Base-by-base conservation (phyloP, 345 rosid species). In the Rhodamnia argentea region DNA sequence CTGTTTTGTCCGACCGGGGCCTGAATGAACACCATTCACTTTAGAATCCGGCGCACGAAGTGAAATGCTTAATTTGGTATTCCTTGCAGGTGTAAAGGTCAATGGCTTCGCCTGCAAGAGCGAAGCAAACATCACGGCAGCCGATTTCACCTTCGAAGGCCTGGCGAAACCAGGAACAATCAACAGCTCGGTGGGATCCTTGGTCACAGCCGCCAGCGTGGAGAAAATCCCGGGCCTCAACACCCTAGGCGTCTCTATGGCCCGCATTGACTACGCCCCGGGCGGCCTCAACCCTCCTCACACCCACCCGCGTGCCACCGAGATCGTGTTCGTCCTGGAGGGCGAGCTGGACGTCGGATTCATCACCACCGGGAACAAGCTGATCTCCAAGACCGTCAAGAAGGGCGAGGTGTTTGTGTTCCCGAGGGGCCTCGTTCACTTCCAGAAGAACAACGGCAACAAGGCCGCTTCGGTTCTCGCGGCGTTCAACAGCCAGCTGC, bases 251-350 rank as follows among this genome's bases (percentile, higher is more conserved):
- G 88, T 94, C 52, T 94, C 96, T 2, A 85, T 94, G 85, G 29
- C 96, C 2, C 92, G 95, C 82, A 87, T 93, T 47, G 96, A 94
- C 89, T 92, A 90, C 52, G 88, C 85, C 2, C 87, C 95, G 2
- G 93, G 91, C 5, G 96, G 96, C 78, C 85, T 92, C 42, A 93
- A 93, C 90, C 95, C 94, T 3, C 96, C 94, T 3, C 95, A 93
- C 89, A 93, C 94, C 42, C 95, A 94, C 88, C 95, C 95, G 42
- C 93, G 95, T 2, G 96, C 94, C 85, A 94, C 95, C 1, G 95
- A 94, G 83, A 86, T 94, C n/a, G 87, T 92, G 37, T 94, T 86
- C 85, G 92, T 93, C 74, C 90, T 93, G 8, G 91, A 92, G n/a
- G 96, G 96, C 37, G 92, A 91, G 83, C 86, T 94, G 29, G 92